Conservation (phyloP, 225 moss, liverwort and hornwort species). For the Pleurozium schreberi region DNA sequence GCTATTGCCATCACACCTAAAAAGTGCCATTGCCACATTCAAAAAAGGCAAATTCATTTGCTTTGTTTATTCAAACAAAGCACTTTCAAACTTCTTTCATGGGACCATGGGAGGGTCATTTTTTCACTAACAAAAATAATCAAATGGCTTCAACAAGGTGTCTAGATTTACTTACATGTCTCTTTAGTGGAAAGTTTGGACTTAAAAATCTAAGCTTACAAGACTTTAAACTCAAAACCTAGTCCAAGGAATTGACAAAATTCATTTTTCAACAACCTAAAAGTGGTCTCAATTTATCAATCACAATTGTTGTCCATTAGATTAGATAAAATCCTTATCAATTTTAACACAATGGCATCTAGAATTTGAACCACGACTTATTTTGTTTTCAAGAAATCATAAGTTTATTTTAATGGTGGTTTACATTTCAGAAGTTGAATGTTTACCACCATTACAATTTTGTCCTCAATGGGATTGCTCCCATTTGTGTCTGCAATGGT, state of each 20-base stretch:
- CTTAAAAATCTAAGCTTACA: background rate
- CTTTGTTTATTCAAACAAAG: background rate
- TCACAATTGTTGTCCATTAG: background rate
- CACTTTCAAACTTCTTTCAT: background rate
- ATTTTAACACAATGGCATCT: background rate
- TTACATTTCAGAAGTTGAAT: no score
- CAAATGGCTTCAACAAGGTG: background rate
- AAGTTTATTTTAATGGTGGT: no score
- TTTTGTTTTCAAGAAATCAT: background rate
- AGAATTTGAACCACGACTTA: background rate
- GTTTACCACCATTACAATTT: no score
- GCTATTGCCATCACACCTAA: rapidly evolving
- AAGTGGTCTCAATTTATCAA: background rate
- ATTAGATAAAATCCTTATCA: background rate
- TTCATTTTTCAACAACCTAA: background rate
- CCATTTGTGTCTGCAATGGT: no score
- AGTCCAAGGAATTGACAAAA: background rate
- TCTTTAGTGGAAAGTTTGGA: no score
- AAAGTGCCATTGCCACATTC: rapidly evolving
- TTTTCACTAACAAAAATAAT: rapidly evolving
- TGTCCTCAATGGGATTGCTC: no score
- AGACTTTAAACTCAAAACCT: no score
- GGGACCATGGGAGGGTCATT: rapidly evolving
- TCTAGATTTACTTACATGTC: no score
- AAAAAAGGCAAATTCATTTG: background rate